A percentile compares a stretch with the other conserved stretches of the same genome.
Conservation (phyloP, 148 eudicot genomes). For the Rhododendron ferrugineum region DNA sequence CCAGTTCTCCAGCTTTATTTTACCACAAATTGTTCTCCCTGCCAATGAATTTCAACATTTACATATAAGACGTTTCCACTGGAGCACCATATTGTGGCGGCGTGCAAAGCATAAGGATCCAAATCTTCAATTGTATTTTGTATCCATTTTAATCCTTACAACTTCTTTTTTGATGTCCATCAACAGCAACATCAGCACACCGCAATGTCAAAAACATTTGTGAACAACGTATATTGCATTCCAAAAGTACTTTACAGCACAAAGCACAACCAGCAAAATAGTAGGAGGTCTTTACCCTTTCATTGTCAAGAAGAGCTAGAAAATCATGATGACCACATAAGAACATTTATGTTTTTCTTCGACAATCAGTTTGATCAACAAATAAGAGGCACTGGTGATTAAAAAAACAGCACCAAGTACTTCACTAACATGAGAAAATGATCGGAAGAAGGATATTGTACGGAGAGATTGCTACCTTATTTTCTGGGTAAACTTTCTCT, state of each 20-base stretch:
- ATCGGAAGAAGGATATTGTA: neutral
- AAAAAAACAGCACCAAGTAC: neutral
- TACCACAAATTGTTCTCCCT: neutral
- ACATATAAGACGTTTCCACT: neutral
- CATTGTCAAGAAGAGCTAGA: neutral
- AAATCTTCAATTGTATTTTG: neutral
- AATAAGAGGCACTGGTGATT: neutral
- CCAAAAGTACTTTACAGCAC: neutral
- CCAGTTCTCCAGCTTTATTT: too few species aligned
- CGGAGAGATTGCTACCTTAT: conserved; percentile 36
- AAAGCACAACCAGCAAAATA: too few species aligned
- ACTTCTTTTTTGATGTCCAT: neutral
- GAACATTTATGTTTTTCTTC: neutral
- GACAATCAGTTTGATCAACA: neutral
- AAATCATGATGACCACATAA: neutral
- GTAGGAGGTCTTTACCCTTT: neutral
- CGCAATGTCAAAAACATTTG: neutral
- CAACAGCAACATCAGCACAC: neutral
- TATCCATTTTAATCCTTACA: neutral
- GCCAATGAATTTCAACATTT: too few species aligned
- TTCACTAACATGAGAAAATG: neutral
- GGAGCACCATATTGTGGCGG: neutral
- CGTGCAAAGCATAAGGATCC: neutral
- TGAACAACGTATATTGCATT: neutral
- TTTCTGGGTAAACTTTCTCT: conserved; percentile 70